These are phyloP conservation scores for Aspergillus proliferans DNA, from an alignment of 2,329 filamentous ascomycete species.

Conservation along the genomic window DNA sequence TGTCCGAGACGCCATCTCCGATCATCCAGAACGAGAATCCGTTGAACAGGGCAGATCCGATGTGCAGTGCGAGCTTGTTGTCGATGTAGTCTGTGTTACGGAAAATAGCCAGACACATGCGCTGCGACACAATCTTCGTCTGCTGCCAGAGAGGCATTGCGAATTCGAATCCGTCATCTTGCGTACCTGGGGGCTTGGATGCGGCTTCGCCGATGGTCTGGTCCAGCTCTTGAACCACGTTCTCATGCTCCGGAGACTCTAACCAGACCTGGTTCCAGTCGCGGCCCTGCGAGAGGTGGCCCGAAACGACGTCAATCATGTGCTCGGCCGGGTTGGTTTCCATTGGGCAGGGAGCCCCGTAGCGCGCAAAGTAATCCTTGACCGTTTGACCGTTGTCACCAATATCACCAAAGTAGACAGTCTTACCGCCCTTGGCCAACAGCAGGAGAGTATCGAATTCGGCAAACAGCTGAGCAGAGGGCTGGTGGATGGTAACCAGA, in stretches of 20 bases:
- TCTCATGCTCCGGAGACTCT: slow-evolving; percentile 54
- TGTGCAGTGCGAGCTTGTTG: slow-evolving; percentile 56
- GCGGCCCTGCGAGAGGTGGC: slow-evolving; percentile 45
- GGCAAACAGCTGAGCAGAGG: slow-evolving; percentile 59
- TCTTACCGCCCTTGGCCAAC: slow-evolving; percentile 61
- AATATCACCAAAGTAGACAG: slow-evolving; percentile 63
- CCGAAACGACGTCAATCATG: slow-evolving; percentile 46
- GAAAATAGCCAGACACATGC: slow-evolving; percentile 60
- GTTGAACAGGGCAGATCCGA: slow-evolving; percentile 45
- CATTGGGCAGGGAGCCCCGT: slow-evolving; percentile 58
- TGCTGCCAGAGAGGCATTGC: slow-evolving; percentile 59
- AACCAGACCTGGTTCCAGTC: slow-evolving; percentile 70
- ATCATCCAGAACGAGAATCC: slow-evolving; percentile 61
- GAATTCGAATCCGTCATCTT: slow-evolving; percentile 51
- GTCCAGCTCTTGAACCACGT: slow-evolving; percentile 58
- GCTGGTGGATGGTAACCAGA: slow-evolving; percentile 65
- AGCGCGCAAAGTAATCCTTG: slow-evolving; percentile 59
- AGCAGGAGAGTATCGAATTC: slow-evolving; percentile 66
- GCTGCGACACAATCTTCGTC: slow-evolving; percentile 58
- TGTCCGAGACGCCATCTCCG: slow-evolving; percentile 55
- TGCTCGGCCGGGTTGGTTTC: slow-evolving; percentile 58
- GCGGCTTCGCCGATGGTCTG: slow-evolving; percentile 49
- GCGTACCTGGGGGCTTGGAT: slow-evolving; percentile 38
- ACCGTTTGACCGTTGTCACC: slow-evolving; percentile 59
- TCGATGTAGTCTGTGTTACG: slow-evolving; percentile 62